phyloP scores from a whole-genome alignment of 805 yeast genomes.

The Saccharomycopsis fermentans region DNA sequence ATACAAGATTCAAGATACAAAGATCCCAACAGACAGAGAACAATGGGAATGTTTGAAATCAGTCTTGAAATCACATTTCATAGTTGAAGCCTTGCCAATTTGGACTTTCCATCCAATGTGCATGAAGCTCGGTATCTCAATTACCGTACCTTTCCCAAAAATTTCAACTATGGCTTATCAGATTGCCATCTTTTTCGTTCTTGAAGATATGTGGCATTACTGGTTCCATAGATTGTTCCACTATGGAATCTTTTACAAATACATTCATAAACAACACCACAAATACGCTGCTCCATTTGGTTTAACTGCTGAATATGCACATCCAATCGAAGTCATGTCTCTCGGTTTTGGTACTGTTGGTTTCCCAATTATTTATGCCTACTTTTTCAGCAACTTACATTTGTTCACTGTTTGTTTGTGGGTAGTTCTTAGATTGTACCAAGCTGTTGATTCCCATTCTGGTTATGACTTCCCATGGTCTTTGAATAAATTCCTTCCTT shows the following conservation, averaged over 20 bases:
- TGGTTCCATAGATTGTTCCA: constrained; percentile 90
- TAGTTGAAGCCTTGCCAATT: constrained; percentile 92
- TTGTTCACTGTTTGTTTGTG: constrained; percentile 81
- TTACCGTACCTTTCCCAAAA: constrained; percentile 79
- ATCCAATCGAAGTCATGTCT: constrained; percentile 84
- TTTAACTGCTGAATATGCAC: constrained; percentile 94
- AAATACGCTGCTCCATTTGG: constrained; percentile 98
- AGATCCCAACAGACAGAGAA: constrained; percentile 68
- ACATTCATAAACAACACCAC: constrained; percentile 95
- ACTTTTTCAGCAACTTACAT: constrained; percentile 67
- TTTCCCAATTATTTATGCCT: constrained; percentile 78
- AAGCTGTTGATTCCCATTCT: constrained; percentile 96
- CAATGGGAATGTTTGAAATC: constrained; percentile 89
- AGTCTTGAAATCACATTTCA: constrained; percentile 75
- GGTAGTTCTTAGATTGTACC: constrained; percentile 82
- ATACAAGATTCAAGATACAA: constrained; percentile 84
- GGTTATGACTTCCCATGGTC: constrained; percentile 99
- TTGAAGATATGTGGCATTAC: constrained; percentile 96
- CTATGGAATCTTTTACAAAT: constrained; percentile 78
- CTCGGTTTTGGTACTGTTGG: constrained; percentile 96
- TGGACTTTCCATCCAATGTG: constrained; percentile 96
- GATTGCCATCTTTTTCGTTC: constrained; percentile 64
- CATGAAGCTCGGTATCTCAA: constrained; percentile 64
- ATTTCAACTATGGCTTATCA: constrained; percentile 49
- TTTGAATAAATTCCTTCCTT: constrained; percentile 79